Evolutionary conservation across 352 stramenopile genomes (phyloP), one percentile per base, ranked within the genome.

Genomic region (Globisporangium recalcitrans): DNA sequence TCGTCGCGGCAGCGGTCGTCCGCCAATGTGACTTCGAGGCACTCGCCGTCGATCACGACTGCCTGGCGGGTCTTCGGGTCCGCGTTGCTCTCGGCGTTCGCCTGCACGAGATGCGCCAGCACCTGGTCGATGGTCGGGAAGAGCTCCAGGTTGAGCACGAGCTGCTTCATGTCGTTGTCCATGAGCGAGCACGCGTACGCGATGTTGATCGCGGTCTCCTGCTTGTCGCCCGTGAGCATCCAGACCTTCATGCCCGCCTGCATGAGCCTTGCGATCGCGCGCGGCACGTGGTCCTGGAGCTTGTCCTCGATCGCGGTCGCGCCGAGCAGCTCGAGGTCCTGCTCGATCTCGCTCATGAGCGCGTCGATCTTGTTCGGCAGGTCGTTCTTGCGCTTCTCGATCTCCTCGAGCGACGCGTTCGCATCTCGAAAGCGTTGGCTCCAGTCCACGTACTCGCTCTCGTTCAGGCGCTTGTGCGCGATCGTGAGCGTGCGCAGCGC

Each of bases 151-250:
- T 90, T 88, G 38, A 91, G 73, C 10, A 89, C 57, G 53, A 82
- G 71, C 58, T 88, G 84, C 53, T 88, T 80, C 70, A 95, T 98
- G 44, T 91, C 78, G 62, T 90, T 91, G 65, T 88, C 74, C 63
- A 97, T 82, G 13, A 98, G 72, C 54, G 91, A 80, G 54, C 86
- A 96, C 7, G 89, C 86, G 60, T 95, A 96, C 34, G 80, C 90
- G 65, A 98, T 98, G 70, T 98, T 98, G 64, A 98, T 97, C 24
- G 93, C 93, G 3, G 93, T 98, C 66, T 98, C 93, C 44, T 93
- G 69, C 68, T 98, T 98, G 73, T 98, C 93, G 34, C 92, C 92
- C 8, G 93, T 98, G n/a, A 98, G 83, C 71, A 98, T 95, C 89
- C 91, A 98, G n/a, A 98, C 74, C 46, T 95, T 91, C 65, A 98